These are phyloP conservation scores for Echium plantagineum DNA, from an alignment of 257 asterid species.

Conservation along the genomic window DNA sequence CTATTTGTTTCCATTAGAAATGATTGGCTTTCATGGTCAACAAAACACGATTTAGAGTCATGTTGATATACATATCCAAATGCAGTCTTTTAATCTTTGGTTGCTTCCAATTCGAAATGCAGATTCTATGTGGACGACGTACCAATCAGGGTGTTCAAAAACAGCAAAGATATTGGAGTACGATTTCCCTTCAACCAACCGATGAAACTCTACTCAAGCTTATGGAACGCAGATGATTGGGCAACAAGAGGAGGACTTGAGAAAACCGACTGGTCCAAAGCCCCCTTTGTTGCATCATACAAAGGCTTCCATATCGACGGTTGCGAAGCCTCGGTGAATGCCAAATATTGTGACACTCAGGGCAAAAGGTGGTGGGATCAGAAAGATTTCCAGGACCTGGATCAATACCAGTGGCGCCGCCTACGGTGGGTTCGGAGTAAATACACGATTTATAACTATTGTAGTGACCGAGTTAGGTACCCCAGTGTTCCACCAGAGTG, in stretches of 20 bases:
- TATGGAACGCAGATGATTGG: constrained; percentile 89
- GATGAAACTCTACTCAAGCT: constrained; percentile 76
- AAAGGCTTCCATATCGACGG: constrained; percentile 73
- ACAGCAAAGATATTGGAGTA: constrained; percentile 50
- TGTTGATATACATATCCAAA: too few relatives aligned
- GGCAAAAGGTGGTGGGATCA: constrained; percentile 79
- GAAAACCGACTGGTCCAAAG: constrained; percentile 79
- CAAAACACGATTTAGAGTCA: too few relatives aligned
- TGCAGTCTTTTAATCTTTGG: too few relatives aligned
- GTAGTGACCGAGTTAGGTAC: constrained; percentile 42
- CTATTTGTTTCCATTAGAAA: too few relatives aligned
- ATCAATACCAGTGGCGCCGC: constrained; percentile 33
- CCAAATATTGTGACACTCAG: constrained; percentile 49
- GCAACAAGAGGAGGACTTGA: constrained; percentile 74
- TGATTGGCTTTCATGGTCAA: too few relatives aligned
- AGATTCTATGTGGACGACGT: constrained; percentile 60
- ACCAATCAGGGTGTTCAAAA: constrained; percentile 65
- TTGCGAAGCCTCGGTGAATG: constrained; percentile 54
- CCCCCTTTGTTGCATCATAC: constrained; percentile 71
- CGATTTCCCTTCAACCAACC: constrained; percentile 75
- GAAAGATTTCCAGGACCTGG: constrained; percentile 56
- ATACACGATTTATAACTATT: constrained; percentile 66
- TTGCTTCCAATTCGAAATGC: constrained; percentile 9
- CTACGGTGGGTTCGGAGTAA: constrained; percentile 39
- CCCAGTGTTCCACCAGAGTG: constrained; percentile 44